Conservation (phyloP, 257 asterid genomes). For the Fraxinus cuspidata region DNA sequence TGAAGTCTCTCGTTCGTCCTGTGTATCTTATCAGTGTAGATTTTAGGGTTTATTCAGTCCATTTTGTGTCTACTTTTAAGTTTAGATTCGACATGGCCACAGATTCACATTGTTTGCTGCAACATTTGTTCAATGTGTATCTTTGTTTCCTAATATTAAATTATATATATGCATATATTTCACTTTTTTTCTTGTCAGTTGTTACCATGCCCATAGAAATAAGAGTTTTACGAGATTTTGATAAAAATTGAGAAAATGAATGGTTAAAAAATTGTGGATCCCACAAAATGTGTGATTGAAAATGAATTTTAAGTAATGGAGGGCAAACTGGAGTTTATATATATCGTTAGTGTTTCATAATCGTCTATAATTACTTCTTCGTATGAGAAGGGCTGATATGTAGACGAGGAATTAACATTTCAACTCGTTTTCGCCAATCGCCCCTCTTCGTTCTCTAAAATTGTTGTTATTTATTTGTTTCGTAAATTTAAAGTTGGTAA, state of each 20-base stretch:
- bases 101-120: constrained; percentile 33
- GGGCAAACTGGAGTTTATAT: too few species aligned
- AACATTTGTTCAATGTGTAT: constrained; percentile 30
- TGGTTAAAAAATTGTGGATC: too few species aligned
- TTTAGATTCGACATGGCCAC: constrained; percentile 35
- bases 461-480: background rate
- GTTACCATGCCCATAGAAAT: background rate
- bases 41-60: constrained; percentile 45
- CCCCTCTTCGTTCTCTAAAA: background rate
- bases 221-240: too few species aligned
- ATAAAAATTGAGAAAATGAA: too few species aligned
- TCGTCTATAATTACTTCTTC: background rate
- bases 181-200: background rate
- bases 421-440: background rate
- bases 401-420: background rate
- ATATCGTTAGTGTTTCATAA: too few species aligned
- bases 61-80: constrained; percentile 36
- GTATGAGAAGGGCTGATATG: background rate
- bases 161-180: constrained; percentile 24
- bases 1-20: constrained; percentile 36
- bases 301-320: too few species aligned
- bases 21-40: constrained; percentile 60
- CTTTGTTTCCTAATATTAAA: constrained; percentile 27
- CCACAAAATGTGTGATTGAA: too few species aligned
- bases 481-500: background rate